Evolutionary conservation across 371 early-diverging fungal genomes (phyloP).

Genomic region (Mortierella sp.): DNA sequence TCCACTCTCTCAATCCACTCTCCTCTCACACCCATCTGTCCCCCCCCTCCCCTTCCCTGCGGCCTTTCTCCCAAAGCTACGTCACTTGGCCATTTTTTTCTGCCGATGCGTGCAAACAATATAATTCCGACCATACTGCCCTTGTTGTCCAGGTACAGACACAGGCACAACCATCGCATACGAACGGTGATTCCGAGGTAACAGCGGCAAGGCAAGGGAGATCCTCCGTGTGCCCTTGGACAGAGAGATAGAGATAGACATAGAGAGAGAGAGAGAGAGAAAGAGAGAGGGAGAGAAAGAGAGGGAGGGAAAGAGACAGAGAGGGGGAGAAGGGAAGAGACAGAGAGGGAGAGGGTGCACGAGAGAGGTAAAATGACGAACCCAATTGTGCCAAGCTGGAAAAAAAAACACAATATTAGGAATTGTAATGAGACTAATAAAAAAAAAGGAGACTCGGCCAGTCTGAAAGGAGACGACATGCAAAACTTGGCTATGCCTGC

Average conservation of each 20-base stretch:
- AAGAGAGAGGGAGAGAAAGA: neutral
- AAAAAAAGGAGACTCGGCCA: too few relatives aligned
- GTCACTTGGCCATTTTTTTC: neutral
- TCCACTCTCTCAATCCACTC: neutral
- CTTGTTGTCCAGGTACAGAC: neutral
- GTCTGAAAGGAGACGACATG: too few relatives aligned
- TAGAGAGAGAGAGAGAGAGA: conserved; percentile 1
- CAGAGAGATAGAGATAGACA: neutral
- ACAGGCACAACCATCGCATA: neutral
- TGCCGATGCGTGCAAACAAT: too few relatives aligned
- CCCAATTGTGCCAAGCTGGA: too few relatives aligned
- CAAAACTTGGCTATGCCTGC: too few relatives aligned
- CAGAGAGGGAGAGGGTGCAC: neutral
- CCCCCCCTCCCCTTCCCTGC: neutral
- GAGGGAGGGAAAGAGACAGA: neutral
- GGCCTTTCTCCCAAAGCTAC: neutral
- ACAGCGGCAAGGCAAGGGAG: neutral
- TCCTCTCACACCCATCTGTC: neutral
- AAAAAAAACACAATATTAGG: too few relatives aligned
- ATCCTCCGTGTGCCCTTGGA: too few relatives aligned
- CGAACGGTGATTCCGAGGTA: too few relatives aligned
- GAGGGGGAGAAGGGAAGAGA: neutral
- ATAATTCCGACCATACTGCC: neutral
- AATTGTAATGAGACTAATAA: too few relatives aligned
- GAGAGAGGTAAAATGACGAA: neutral